Base-by-base conservation (phyloP, 352 stramenopile genomes). In the Pythium volutum region DNA sequence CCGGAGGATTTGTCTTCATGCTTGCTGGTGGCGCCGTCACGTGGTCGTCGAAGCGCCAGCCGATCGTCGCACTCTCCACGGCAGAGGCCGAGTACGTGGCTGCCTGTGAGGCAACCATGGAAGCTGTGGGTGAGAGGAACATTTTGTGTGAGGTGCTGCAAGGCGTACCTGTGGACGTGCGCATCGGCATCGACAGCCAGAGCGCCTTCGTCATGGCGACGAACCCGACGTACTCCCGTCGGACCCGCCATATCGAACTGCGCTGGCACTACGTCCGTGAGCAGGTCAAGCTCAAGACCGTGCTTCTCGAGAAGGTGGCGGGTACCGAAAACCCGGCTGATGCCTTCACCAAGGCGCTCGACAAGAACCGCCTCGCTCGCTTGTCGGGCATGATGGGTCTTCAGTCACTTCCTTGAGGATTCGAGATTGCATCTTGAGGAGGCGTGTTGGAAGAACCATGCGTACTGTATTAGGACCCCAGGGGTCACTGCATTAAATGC, bases 21-120 rank as follows among this genome's bases (percentile, higher is more conserved):
- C 15, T 66, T 8, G 50, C 51, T 15, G 51, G 51, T 38, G 59
- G 59, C 1, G 59, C 51, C 3, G 18, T 61, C 6, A 15, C 42
- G 18, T 67, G 59, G 59, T 38, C 23, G 4, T 56, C 59, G 1
- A 60, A 46, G 39, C 18, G 33, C 2, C 59, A 66, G 22, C 33
- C 59, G 2, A 55, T 66, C 23, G 27, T 66, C 1, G 59, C 50
- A 16, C 43, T 45, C 1, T 60, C 59, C 2, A 60, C 59, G 2
- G 49, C 49, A 18, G 43, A 66, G 20, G 59, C 59, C 9, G 50
- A 66, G 25, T 60, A 66, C 23, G 51, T 66, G 15, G 59, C 59
- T 10, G 50, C 59, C 2, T 66, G 59, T 18, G 59, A 66, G 29
- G 49, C 59, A 6, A 50, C 39, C 8, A 66, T 55, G 59, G 59